phyloP scores from a whole-genome alignment of 768 basidiomycete species.

The Auricularia sp. region DNA sequence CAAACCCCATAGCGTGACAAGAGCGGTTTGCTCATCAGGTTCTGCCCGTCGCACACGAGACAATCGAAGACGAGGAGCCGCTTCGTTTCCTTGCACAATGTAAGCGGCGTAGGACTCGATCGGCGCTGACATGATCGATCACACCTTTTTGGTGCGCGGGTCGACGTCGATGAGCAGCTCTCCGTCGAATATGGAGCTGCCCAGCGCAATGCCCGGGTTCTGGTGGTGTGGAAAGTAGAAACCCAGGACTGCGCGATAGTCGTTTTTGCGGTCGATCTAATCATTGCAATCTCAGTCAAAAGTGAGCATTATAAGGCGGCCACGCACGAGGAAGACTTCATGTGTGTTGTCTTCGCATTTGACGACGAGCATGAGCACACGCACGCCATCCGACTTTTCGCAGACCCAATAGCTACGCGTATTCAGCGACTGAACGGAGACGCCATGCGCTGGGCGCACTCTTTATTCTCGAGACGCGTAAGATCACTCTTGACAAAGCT shows the following conservation, averaged over 20 bases:
- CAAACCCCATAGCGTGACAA: constrained; percentile 85
- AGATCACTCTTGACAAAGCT: constrained; percentile 71
- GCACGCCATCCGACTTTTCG: constrained; percentile 94
- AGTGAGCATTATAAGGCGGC: neutral
- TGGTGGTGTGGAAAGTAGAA: constrained; percentile 88
- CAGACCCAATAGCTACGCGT: constrained; percentile 88
- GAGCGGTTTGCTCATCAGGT: constrained; percentile 74
- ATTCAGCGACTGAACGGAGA: neutral
- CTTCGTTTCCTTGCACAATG: constrained; percentile 51
- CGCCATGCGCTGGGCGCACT: constrained; percentile 37
- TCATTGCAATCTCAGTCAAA: neutral
- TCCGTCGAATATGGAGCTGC: constrained; percentile 80
- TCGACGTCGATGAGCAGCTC: constrained; percentile 90
- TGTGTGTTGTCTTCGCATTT: constrained; percentile 38
- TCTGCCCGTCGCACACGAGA: constrained; percentile 74
- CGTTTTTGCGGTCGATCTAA: constrained; percentile 92
- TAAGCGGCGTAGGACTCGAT: constrained; percentile 5
- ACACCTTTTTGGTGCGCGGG: constrained; percentile 56
- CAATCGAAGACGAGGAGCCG: constrained; percentile 89
- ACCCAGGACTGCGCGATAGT: constrained; percentile 62
- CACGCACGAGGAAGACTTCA: constrained; percentile 59
- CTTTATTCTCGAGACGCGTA: constrained; percentile 65
- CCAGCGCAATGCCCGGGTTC: constrained; percentile 52
- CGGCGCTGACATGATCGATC: constrained; percentile 14
- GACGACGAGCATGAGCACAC: constrained; percentile 43